Conservation (phyloP, 75 land plant genomes). For the Larix kaempferi region DNA sequence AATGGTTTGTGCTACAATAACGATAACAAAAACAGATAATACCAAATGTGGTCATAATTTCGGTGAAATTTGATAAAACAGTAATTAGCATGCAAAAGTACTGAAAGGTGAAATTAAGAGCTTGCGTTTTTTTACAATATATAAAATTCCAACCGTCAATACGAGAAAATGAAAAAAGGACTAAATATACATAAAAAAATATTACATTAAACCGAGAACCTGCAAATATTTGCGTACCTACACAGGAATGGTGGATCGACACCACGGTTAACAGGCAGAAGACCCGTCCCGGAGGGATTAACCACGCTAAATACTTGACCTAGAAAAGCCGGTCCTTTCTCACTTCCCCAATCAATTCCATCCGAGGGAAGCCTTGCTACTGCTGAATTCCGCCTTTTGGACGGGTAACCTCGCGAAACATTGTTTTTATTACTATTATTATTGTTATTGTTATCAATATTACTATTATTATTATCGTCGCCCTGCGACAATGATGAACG, state of each 20-base stretch:
- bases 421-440: not conserved
- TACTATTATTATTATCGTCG: not conserved
- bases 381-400: not conserved
- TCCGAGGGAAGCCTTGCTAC: slow-evolving; percentile 22
- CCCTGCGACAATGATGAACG: not conserved
- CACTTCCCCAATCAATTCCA: slow-evolving; percentile 13
- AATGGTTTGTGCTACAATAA: not conserved
- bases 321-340: slow-evolving; percentile 76
- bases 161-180: not conserved
- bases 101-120: not conserved
- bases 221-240: not conserved
- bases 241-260: slow-evolving; percentile 45
- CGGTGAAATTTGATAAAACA: not conserved
- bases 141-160: not conserved
- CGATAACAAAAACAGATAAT: not conserved
- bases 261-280: slow-evolving; percentile 64
- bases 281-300: slow-evolving; percentile 72
- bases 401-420: not conserved
- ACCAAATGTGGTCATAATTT: not conserved
- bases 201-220: not conserved
- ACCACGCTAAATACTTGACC: slow-evolving; percentile 89
- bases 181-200: not conserved
- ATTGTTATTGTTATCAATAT: not conserved
- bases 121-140: not conserved
- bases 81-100: not conserved